Evolutionary conservation across 495 filamentous ascomycete genomes (phyloP).

Genomic region (Cryomyces minteri): DNA sequence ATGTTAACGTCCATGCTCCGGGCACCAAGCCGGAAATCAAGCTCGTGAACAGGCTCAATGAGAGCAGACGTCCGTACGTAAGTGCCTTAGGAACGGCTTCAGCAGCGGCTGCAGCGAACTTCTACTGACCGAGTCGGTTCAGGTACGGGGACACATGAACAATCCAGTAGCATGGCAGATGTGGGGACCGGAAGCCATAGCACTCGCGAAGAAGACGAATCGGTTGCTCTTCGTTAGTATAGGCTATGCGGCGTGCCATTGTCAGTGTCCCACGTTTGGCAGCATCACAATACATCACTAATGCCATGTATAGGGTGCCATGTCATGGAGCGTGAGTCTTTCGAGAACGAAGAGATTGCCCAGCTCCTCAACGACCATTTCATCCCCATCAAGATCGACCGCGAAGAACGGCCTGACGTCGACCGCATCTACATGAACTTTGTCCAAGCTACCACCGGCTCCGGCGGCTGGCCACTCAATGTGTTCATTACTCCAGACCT

Average conservation of each 20-base stretch:
- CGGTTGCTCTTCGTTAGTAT: constrained; percentile 87
- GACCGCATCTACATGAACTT: constrained; percentile 98
- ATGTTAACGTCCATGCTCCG: too few relatives aligned
- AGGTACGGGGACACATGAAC: constrained; percentile 63
- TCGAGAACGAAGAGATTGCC: constrained; percentile 66
- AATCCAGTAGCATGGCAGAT: constrained; percentile 91
- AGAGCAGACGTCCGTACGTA: constrained; percentile 70
- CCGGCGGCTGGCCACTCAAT: constrained; percentile 91
- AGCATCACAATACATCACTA: too few relatives aligned
- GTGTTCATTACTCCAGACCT: constrained; percentile 89
- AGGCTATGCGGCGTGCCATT: constrained; percentile 90
- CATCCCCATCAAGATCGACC: constrained; percentile 83
- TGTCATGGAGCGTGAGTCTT: constrained; percentile 88
- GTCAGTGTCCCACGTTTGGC: constrained; percentile 27
- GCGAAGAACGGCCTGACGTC: constrained; percentile 88
- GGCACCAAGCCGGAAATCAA: constrained; percentile 2
- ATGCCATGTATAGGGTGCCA: constrained; percentile 46
- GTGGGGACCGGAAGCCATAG: constrained; percentile 61
- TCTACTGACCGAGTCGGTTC: too few relatives aligned
- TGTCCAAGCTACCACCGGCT: constrained; percentile 81
- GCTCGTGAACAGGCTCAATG: constrained; percentile 49
- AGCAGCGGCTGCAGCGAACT: background rate
- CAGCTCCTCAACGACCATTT: constrained; percentile 70
- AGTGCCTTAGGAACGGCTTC: constrained; percentile 12
- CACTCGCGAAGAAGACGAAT: constrained; percentile 59